A percentile compares a stretch with the other conserved stretches of the same genome.
These are phyloP conservation scores for Botrytis sinoallii DNA, from an alignment of 2,329 filamentous ascomycete species.

Conservation along the genomic window DNA sequence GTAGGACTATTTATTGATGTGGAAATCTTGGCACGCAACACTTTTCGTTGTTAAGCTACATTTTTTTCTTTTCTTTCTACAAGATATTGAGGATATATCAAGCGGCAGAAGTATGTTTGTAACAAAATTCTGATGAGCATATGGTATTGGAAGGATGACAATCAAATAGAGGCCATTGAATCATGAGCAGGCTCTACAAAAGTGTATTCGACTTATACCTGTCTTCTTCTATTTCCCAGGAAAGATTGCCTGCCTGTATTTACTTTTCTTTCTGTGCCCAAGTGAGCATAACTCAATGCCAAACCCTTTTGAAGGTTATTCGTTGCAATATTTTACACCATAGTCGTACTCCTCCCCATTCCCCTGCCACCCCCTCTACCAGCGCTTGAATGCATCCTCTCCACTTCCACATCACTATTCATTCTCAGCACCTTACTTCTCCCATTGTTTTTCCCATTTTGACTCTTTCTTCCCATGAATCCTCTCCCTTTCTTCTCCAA, in stretches of 20 bases:
- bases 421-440: slow-evolving; percentile 5
- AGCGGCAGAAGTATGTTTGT: neutral
- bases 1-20: neutral
- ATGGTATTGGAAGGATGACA: neutral
- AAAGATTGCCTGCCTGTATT: neutral
- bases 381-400: neutral
- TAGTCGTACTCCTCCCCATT: neutral
- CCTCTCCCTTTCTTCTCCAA: slow-evolving; percentile 2
- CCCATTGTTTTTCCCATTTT: neutral
- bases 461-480: neutral
- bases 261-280: neutral
- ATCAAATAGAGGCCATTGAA: neutral
- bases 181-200: neutral
- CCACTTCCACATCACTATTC: neutral
- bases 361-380: neutral
- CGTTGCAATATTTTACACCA: neutral
- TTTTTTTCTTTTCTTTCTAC: neutral
- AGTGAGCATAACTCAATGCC: neutral
- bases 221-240: no score
- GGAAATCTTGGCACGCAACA: neutral
- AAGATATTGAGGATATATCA: neutral
- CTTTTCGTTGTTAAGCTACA: neutral
- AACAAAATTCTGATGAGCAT: neutral
- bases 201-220: neutral
- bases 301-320: neutral